phyloP scores from a whole-genome alignment of 1,284 basidiomycete genomes.

The Marasmius tenuissimus region DNA sequence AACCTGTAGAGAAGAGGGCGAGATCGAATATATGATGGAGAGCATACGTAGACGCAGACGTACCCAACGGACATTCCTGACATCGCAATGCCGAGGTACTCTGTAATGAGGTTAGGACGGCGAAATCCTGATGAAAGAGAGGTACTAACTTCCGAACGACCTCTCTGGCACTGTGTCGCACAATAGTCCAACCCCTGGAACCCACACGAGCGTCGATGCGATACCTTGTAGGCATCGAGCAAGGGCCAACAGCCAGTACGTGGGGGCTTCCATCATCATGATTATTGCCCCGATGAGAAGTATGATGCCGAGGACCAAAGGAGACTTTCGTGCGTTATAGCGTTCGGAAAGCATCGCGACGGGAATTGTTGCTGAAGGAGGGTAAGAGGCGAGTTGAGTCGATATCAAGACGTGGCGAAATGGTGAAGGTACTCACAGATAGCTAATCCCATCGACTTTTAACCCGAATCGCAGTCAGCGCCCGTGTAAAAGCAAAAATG shows the following conservation, averaged over 20 bases:
- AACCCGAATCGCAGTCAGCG: background rate
- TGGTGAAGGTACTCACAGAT: slow-evolving; percentile 40
- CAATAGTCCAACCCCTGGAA: slow-evolving; percentile 72
- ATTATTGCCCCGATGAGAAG: slow-evolving; percentile 60
- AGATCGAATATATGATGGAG: background rate
- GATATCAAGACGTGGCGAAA: background rate
- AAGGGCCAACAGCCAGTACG: slow-evolving; percentile 70
- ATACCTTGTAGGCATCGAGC: slow-evolving; percentile 74
- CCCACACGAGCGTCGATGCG: slow-evolving; percentile 75
- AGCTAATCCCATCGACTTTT: slow-evolving; percentile 47
- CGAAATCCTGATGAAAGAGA: background rate
- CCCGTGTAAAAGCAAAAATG: no score
- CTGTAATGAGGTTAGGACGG: slow-evolving; percentile 30
- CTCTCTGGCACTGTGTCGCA: slow-evolving; percentile 66
- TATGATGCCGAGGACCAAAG: slow-evolving; percentile 60
- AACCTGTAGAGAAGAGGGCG: slow-evolving; percentile 26
- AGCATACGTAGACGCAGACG: slow-evolving; percentile 2
- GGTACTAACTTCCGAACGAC: slow-evolving; percentile 57
- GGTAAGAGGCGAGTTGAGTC: background rate
- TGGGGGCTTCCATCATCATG: slow-evolving; percentile 76
- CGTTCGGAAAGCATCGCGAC: slow-evolving; percentile 69
- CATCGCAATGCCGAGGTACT: slow-evolving; percentile 74
- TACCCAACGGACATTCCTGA: slow-evolving; percentile 69
- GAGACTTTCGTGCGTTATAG: slow-evolving; percentile 52
- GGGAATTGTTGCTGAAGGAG: slow-evolving; percentile 60